These are phyloP conservation scores for Prorocentrum cordatum DNA, from an alignment of 169 alveolate species.

Conservation along the genomic window DNA sequence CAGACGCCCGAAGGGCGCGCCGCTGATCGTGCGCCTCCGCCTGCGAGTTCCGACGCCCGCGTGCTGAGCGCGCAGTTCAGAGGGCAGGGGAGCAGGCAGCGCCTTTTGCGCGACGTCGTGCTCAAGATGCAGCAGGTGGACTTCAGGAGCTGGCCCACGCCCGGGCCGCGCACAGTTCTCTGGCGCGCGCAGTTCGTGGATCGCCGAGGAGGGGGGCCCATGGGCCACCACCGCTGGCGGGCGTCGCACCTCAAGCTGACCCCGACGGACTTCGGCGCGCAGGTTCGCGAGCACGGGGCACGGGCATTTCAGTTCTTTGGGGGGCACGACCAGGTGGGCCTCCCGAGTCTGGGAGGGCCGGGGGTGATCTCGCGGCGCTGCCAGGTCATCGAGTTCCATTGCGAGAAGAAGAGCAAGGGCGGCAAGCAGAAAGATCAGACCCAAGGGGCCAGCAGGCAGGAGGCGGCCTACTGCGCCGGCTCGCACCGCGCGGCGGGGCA, in stretches of 20 bases:
- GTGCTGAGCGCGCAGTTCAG: background rate
- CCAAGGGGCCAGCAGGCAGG: too few relatives aligned
- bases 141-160: slow-evolving; percentile 11
- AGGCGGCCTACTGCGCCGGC: too few relatives aligned
- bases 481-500: too few relatives aligned
- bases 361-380: background rate
- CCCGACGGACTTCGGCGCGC: slow-evolving; percentile 35
- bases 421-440: too few relatives aligned
- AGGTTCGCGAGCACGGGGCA: background rate
- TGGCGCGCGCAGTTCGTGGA: slow-evolving; percentile 28
- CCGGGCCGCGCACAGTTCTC: slow-evolving; percentile 10
- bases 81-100: background rate
- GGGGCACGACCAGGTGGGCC: background rate
- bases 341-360: background rate
- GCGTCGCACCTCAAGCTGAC: too few relatives aligned
- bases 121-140: background rate
- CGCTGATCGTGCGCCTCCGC: too few relatives aligned
- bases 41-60: slow-evolving; percentile 12
- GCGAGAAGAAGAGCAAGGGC: too few relatives aligned
- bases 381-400: slow-evolving; percentile 6
- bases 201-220: slow-evolving; percentile 21
- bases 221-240: slow-evolving; percentile 29
- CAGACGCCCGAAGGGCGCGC: too few relatives aligned
- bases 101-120: slow-evolving; percentile 6
- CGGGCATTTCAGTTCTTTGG: background rate